Percentiles rank a stretch among this genome's conserved stretches.
phyloP scores from a whole-genome alignment of 805 yeast genomes.

The Starmerella potacharoeniae region DNA sequence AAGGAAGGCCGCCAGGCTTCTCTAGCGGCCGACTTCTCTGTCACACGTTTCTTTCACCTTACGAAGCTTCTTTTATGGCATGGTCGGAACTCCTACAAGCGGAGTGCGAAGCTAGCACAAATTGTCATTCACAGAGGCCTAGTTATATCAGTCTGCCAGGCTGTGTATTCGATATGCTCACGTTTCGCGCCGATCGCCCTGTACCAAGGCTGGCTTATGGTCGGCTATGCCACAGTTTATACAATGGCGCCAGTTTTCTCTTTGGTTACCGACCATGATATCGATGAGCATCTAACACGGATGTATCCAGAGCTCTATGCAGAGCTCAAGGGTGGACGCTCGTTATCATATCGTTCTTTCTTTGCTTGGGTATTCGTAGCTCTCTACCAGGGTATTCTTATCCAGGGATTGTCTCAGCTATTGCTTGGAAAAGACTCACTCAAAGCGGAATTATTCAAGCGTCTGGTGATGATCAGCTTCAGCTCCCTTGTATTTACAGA shows the following conservation, averaged over 20 bases:
- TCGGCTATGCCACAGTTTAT: conserved; percentile 92
- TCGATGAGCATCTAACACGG: conserved; percentile 76
- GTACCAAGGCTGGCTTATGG: conserved; percentile 95
- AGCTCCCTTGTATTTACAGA: conserved; percentile 74
- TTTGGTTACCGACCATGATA: conserved; percentile 80
- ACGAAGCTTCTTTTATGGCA: conserved; percentile 90
- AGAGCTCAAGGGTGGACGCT: conserved; percentile 78
- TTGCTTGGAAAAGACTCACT: conserved; percentile 46
- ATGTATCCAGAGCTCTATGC: conserved; percentile 90
- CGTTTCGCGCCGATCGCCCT: conserved; percentile 87
- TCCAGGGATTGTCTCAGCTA: conserved; percentile 70
- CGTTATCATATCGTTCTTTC: conserved; percentile 76
- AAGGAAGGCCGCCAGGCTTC: conserved; percentile 98
- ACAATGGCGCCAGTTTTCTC: conserved; percentile 98
- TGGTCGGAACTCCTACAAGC: conserved; percentile 91
- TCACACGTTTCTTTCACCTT: conserved; percentile 80
- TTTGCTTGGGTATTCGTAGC: conserved; percentile 86
- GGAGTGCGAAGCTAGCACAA: conserved; percentile 90
- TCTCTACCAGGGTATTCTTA: conserved; percentile 77
- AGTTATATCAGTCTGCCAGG: conserved; percentile 87
- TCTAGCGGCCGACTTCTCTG: conserved; percentile 90
- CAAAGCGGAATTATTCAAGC: conserved; percentile 40
- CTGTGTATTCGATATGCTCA: conserved; percentile 78
- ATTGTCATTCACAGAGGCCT: conserved; percentile 95
- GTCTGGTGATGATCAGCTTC: conserved; percentile 79